Evolutionary conservation across 2,329 filamentous ascomycete species (phyloP).

Genomic region (Talaromyces sp.): DNA sequence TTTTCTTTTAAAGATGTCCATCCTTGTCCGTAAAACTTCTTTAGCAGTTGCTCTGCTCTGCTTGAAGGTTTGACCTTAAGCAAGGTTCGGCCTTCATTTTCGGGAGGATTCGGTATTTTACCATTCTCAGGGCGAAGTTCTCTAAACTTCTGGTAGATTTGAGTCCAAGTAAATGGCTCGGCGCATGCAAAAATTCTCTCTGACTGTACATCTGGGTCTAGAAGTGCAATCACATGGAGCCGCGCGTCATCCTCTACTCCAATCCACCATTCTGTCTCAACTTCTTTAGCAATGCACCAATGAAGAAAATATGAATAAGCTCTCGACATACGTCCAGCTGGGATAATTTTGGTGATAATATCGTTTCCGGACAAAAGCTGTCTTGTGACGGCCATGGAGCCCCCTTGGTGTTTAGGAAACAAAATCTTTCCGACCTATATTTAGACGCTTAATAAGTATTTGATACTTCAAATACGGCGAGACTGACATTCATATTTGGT

Average conservation of each 20-base stretch:
- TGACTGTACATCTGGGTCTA: constrained; percentile 38
- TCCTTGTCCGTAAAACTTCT: neutral
- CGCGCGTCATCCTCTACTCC: constrained; percentile 43
- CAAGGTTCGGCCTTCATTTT: constrained; percentile 20
- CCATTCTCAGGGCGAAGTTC: neutral
- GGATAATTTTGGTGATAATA: neutral
- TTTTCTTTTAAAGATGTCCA: neutral
- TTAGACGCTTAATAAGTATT: neutral
- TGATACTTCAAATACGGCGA: too few relatives aligned
- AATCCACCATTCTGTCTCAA: constrained; percentile 33
- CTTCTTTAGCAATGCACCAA: neutral
- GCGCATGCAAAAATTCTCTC: constrained; percentile 51
- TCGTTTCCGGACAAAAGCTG: neutral
- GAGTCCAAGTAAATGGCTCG: constrained; percentile 36
- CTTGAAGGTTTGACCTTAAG: neutral
- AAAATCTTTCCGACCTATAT: neutral
- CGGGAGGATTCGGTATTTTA: neutral
- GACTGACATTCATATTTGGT: constrained; percentile 29
- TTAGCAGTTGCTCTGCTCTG: neutral
- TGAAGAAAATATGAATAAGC: neutral
- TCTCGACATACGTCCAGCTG: neutral
- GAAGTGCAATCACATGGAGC: constrained; percentile 47
- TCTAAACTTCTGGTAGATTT: neutral
- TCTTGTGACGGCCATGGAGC: neutral
- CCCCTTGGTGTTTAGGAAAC: neutral